Conservation (phyloP, 352 stramenopile species). For the Elongisporangium prolatum region DNA sequence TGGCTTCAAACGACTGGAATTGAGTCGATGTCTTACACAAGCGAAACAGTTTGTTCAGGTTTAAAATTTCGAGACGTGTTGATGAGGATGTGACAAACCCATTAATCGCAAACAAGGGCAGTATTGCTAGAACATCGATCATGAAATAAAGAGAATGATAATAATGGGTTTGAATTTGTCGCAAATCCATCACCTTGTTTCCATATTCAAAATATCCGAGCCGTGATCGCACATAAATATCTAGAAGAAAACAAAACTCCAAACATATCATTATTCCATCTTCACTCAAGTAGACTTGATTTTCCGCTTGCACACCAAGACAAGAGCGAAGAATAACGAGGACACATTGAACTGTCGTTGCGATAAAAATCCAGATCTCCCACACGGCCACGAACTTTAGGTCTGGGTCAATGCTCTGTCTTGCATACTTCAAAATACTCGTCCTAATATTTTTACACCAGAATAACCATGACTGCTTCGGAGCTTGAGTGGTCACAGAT, state of each 20-base stretch:
- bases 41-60: constrained; percentile 52
- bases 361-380: constrained; percentile 39
- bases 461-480: background rate
- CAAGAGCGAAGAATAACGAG: constrained; percentile 49
- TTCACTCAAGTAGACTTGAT: constrained; percentile 1
- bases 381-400: constrained; percentile 36
- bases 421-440: background rate
- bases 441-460: background rate
- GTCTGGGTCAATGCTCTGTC: constrained; percentile 43
- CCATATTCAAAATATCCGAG: constrained; percentile 60
- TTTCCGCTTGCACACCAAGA: constrained; percentile 22
- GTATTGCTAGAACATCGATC: constrained; percentile 35
- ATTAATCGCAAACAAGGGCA: constrained; percentile 46
- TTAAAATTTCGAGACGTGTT: constrained; percentile 31
- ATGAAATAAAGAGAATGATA: constrained; percentile 30
- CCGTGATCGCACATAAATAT: constrained; percentile 42
- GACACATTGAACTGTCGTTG: constrained; percentile 31
- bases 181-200: constrained; percentile 58
- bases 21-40: constrained; percentile 44
- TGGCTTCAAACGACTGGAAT: constrained; percentile 38
- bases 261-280: constrained; percentile 31
- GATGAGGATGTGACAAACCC: constrained; percentile 7
- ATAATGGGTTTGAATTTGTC: constrained; percentile 35
- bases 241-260: constrained; percentile 40
- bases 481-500: background rate